phyloP scores from a whole-genome alignment of 352 stramenopile genomes.

The Globisporangium spiculum region DNA sequence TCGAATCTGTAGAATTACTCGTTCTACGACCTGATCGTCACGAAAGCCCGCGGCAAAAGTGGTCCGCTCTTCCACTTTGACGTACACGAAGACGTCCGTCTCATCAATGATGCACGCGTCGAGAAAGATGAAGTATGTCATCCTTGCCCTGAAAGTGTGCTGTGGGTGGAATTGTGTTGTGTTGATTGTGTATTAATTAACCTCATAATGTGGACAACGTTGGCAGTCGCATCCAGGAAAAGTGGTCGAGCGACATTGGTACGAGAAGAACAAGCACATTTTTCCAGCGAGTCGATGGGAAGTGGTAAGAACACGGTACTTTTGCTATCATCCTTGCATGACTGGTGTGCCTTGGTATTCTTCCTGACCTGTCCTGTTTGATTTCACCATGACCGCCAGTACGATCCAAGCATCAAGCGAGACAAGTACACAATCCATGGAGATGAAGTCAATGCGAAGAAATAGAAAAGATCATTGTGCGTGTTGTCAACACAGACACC shows the following conservation, averaged over 20 bases:
- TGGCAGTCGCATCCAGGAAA: constrained; percentile 94
- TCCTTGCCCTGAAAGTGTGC: not conserved
- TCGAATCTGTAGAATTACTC: constrained; percentile 85
- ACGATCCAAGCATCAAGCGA: constrained; percentile 70
- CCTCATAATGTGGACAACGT: not conserved
- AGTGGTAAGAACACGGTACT: constrained; percentile 45
- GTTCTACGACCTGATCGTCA: constrained; percentile 99
- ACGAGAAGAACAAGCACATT: constrained; percentile 99
- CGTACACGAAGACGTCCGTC: constrained; percentile 91
- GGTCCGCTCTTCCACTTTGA: constrained; percentile 98
- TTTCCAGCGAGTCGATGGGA: constrained; percentile 99
- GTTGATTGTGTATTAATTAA: not conserved
- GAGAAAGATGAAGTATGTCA: constrained; percentile 93
- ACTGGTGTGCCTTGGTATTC: not conserved
- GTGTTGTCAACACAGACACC: not conserved
- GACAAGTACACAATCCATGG: constrained; percentile 85
- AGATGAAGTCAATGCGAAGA: constrained; percentile 46
- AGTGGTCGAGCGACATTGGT: constrained; percentile 97
- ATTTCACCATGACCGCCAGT: constrained; percentile 29
- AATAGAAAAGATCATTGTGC: constrained; percentile 19
- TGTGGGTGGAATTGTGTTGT: not conserved
- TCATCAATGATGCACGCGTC: constrained; percentile 92
- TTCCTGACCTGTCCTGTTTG: not conserved
- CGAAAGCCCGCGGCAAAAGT: constrained; percentile 96
- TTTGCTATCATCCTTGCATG: constrained; percentile 6